A percentile compares a stretch with the other conserved stretches of the same genome.
These are phyloP conservation scores for Fusarium udum DNA, from an alignment of 2,329 filamentous ascomycete species.

Conservation along the genomic window DNA sequence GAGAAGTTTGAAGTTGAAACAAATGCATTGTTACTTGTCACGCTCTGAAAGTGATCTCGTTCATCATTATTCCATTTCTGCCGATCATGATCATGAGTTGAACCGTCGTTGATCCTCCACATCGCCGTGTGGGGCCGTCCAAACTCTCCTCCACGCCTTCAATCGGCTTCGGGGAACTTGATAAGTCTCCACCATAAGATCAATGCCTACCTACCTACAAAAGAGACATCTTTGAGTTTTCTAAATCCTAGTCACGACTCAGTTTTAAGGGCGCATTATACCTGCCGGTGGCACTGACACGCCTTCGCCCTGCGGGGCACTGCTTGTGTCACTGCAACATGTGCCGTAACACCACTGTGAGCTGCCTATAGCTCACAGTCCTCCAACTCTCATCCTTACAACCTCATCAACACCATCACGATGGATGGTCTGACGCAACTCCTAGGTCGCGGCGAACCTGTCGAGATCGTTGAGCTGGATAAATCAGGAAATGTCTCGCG, in stretches of 20 bases:
- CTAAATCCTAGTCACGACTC: not conserved
- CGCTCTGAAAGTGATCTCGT: too few relatives aligned
- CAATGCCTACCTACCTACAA: not conserved
- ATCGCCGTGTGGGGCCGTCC: slow-evolving; percentile 12
- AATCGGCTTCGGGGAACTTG: not conserved
- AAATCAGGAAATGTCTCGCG: slow-evolving; percentile 50
- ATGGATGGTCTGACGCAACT: slow-evolving; percentile 37
- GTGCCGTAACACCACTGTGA: not conserved
- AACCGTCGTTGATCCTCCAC: not conserved
- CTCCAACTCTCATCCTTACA: not conserved
- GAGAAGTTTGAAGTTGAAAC: not conserved
- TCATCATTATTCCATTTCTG: not conserved
- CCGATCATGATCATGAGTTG: not conserved
- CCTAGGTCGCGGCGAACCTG: slow-evolving; percentile 38
- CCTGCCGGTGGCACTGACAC: not conserved
- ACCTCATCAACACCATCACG: slow-evolving; percentile 2
- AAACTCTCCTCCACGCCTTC: not conserved
- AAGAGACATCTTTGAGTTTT: not conserved
- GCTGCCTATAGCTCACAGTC: not conserved
- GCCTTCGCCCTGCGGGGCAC: slow-evolving; percentile 5
- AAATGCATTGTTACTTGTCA: too few relatives aligned
- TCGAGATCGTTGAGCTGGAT: slow-evolving; percentile 51
- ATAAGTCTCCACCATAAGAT: not conserved
- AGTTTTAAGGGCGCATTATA: not conserved
- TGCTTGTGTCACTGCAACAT: not conserved